Evolutionary conservation across 768 basidiomycete species (phyloP), one percentile per base, ranked within the genome.

Genomic region (Lactarius indigo): DNA sequence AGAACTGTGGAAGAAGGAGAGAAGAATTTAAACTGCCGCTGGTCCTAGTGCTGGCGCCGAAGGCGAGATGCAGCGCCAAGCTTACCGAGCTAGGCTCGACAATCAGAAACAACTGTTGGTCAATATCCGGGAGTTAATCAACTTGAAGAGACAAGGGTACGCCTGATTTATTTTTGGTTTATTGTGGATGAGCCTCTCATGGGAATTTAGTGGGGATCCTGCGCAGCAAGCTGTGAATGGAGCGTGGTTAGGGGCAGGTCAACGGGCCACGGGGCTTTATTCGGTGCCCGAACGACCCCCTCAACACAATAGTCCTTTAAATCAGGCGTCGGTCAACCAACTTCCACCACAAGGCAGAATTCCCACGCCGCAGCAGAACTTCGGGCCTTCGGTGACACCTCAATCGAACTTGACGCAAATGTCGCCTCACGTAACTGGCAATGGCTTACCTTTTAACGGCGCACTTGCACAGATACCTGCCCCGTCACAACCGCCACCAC

Each of bases 401-500:
- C 66, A 67, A 28, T 30, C 66, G 7, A 67, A 67, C 55, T 31
- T 67, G 20, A 23, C 62, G 3, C 66, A 67, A 37, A 67, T 67
- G n/a, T 44, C 66, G 9, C 41, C 62, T 2, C 66, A 64, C 15
- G 52, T 56, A 18, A n/a, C 66, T 15, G 50, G 37, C 31, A 64
- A 42, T 47, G 52, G 66, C 4, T 30, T 63, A 28, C 31, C 62
- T 37, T 41, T 42, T 2, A 59, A 64, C 39, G 28, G 41, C 13
- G 33, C 42, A 5, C 66, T 67, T 7, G 26, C 52, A 15, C 52
- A 59, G 41, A 37, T 59, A 5, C n/a, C 52, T 31, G 58, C 58
- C 37, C 39, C 58, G 13, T 42, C 58, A 26, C 66, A 67, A 42
- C 66, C 59, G 58, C 54, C 62, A 9, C 57, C 57, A 3, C 66